These are phyloP conservation scores for Sclerotiophoma versabilis DNA, from an alignment of 2,329 filamentous ascomycete species.

Conservation along the genomic window DNA sequence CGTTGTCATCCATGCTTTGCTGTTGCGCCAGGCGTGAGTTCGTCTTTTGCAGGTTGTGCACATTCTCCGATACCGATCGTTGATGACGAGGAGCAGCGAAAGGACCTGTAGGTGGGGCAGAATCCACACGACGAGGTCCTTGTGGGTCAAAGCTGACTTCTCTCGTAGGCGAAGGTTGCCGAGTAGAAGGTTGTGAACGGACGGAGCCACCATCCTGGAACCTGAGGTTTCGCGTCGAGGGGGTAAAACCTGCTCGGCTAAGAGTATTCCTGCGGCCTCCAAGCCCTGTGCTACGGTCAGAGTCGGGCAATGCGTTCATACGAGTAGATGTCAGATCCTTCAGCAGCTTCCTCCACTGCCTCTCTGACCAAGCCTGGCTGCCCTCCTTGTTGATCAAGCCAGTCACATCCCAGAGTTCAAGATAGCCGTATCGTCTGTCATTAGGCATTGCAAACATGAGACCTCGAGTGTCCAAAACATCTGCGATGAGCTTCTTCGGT, in stretches of 20 bases:
- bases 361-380: constrained; percentile 79
- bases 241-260: constrained; percentile 50
- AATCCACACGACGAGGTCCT: constrained; percentile 51
- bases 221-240: constrained; percentile 44
- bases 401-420: constrained; percentile 87
- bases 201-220: constrained; percentile 54
- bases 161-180: constrained; percentile 53
- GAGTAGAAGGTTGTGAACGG: constrained; percentile 55
- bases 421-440: constrained; percentile 84
- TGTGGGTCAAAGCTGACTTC: constrained; percentile 35
- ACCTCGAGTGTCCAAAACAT: constrained; percentile 83
- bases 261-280: constrained; percentile 54
- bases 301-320: constrained; percentile 62
- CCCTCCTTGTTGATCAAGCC: constrained; percentile 79
- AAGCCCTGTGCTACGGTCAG: constrained; percentile 48
- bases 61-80: constrained; percentile 57
- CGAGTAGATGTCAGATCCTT: constrained; percentile 86
- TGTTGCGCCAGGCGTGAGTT: constrained; percentile 52
- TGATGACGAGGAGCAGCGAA: constrained; percentile 51
- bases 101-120: constrained; percentile 47
- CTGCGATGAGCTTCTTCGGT: constrained; percentile 84
- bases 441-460: constrained; percentile 99
- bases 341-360: constrained; percentile 86
- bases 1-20: constrained; percentile 38
- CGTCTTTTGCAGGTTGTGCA: constrained; percentile 50